phyloP scores from a whole-genome alignment of 2,329 filamentous ascomycete genomes.

The Lachnum nothofagi region DNA sequence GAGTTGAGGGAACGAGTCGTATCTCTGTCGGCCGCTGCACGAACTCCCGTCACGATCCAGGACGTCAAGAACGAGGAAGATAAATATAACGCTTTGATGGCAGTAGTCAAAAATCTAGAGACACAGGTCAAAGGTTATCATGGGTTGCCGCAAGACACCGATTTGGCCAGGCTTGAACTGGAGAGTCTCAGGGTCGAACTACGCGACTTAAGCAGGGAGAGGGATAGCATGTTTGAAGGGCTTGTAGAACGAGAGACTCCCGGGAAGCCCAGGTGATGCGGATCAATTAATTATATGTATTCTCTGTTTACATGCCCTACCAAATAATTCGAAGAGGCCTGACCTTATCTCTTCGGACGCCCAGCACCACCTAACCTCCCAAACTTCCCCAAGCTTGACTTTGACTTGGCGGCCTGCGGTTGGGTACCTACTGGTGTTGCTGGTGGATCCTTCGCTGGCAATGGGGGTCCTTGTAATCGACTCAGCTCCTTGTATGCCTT shows the following conservation, averaged over 20 bases:
- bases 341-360: slow-evolving; percentile 43
- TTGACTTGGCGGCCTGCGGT: slow-evolving; percentile 50
- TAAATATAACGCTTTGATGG: slow-evolving; percentile 52
- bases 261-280: slow-evolving; percentile 34
- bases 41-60: slow-evolving; percentile 44
- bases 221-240: slow-evolving; percentile 71
- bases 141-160: slow-evolving; percentile 65
- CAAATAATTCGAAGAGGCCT: neutral
- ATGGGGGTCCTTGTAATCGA: slow-evolving; percentile 35
- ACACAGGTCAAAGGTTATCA: slow-evolving; percentile 60
- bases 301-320: slow-evolving; percentile 1
- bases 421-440: slow-evolving; percentile 35
- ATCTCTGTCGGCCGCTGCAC: slow-evolving; percentile 30
- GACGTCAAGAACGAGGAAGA: slow-evolving; percentile 55
- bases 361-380: slow-evolving; percentile 65
- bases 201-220: slow-evolving; percentile 51
- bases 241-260: slow-evolving; percentile 61
- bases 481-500: slow-evolving; percentile 36
- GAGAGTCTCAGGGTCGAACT: slow-evolving; percentile 63
- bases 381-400: slow-evolving; percentile 62
- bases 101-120: slow-evolving; percentile 56
- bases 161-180: slow-evolving; percentile 65
- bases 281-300: slow-evolving; percentile 7
- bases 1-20: slow-evolving; percentile 58
- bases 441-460: slow-evolving; percentile 47